Conservation (phyloP, 768 basidiomycete species). For the Podaxis sp. region DNA sequence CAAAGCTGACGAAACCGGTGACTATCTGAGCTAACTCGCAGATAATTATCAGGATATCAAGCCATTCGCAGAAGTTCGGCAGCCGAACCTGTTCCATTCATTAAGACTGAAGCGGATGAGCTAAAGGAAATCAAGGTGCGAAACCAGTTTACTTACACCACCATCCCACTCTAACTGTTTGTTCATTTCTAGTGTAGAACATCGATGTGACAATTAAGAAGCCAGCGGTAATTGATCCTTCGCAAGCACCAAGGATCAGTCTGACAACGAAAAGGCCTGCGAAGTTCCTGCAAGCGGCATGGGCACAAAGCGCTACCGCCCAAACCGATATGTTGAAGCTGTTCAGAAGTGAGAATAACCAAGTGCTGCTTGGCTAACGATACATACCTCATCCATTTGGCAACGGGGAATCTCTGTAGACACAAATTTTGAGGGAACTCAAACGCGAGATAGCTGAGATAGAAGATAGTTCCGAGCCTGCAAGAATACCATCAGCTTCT, state of each 20-base stretch:
- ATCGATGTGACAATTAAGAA: slow-evolving; percentile 76
- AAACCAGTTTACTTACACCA: slow-evolving; percentile 56
- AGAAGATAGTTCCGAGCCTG: slow-evolving; percentile 78
- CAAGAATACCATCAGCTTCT: background rate
- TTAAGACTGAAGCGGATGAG: slow-evolving; percentile 46
- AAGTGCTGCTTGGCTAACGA: background rate
- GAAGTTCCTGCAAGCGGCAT: slow-evolving; percentile 74
- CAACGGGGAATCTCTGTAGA: slow-evolving; percentile 71
- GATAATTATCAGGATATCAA: background rate
- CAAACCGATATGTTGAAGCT: slow-evolving; percentile 69
- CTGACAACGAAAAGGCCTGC: slow-evolving; percentile 61
- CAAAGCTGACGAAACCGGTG: slow-evolving; percentile 67
- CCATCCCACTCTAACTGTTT: slow-evolving; percentile 67
- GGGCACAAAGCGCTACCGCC: slow-evolving; percentile 56
- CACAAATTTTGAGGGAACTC: slow-evolving; percentile 76
- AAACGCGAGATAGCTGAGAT: slow-evolving; percentile 66
- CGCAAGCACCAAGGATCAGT: slow-evolving; percentile 68
- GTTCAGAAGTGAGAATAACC: background rate
- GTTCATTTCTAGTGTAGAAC: slow-evolving; percentile 75
- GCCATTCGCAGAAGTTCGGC: too few relatives aligned
- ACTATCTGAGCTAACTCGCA: slow-evolving; percentile 61
- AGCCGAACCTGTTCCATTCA: slow-evolving; percentile 66
- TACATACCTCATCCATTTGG: slow-evolving; percentile 75
- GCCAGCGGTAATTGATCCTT: slow-evolving; percentile 70
- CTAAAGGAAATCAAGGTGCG: background rate